Base-by-base conservation (phyloP, 2,329 filamentous ascomycete species). In the Ophiostoma triangulosporum region DNA sequence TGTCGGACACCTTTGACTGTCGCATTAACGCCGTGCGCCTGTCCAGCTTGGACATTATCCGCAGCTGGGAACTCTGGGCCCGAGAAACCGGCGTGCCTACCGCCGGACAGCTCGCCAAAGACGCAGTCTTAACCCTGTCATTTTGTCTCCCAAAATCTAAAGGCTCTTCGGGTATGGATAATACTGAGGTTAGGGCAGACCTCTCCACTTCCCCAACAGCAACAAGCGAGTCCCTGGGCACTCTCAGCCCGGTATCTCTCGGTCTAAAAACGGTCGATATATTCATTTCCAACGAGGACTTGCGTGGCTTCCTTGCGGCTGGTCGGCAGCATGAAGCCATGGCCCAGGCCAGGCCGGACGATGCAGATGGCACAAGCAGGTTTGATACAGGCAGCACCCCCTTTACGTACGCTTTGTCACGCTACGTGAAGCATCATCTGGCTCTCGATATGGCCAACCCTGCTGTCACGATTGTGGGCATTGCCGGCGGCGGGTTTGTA, bases 401-500 rank as follows among this genome's bases (percentile, higher is more conserved):
- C 0, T 80, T 81, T 57, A 73, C 69, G 0, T 67, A 74, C 43
- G 75, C 76, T 0, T 59, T 81, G 17, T 71, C 69, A 0, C 61
- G 61, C 5, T 80, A 81, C 54, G 56, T 80, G 6, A 64, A 71
- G 53, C 66, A 70, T n/a, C 76, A 80, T 56, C 66, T 80, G 5
- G 75, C 73, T 0, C 63, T 81, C 14, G 69, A 80, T 59, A 59
- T 81, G 57, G 75, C 76, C 53, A 76, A 80, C 58, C 73, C 77
- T 0, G 68, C 70, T n/a, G 76, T 80, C 3, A 65, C 70, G 1
- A 64, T 81, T 24, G 66, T 66, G 12, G 76, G 77, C 57, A 69
- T 81, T 27, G 75, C 75, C 0, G 80, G 76, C 56, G 73, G 72
- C 0, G 76, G 75, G 0, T 81, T 81, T 54, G 72, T 74, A 35